A percentile compares a stretch with the other conserved stretches of the same genome.
Evolutionary conservation across 208 protist genomes (phyloP).

Genomic region (Dictyostelium gargantuum): DNA sequence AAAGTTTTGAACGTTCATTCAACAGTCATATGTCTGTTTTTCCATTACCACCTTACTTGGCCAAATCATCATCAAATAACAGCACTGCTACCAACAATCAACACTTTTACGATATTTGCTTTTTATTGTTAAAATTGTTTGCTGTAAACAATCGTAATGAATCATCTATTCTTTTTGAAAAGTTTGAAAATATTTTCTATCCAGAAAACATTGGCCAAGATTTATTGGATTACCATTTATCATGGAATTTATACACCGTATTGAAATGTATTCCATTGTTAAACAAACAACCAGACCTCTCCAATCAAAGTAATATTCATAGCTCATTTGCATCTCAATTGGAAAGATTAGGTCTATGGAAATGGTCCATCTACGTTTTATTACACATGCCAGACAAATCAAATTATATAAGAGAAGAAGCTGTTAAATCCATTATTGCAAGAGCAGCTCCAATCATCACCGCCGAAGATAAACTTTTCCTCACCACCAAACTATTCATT

Average conservation of each 20-base stretch:
- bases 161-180: not conserved
- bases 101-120: slow-evolving; percentile 23
- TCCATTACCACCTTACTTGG: slow-evolving; percentile 11
- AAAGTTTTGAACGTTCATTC: not conserved
- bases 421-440: slow-evolving; percentile 19
- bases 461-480: not conserved
- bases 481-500: not conserved
- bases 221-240: slow-evolving; percentile 21
- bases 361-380: slow-evolving; percentile 61
- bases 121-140: slow-evolving; percentile 40
- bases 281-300: not conserved
- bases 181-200: not conserved
- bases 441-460: not conserved
- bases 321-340: slow-evolving; percentile 53
- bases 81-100: not conserved
- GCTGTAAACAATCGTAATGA: not conserved
- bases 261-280: slow-evolving; percentile 3
- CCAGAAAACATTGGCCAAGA: slow-evolving; percentile 8
- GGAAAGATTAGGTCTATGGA: slow-evolving; percentile 47
- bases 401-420: slow-evolving; percentile 28
- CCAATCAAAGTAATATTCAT: not conserved
- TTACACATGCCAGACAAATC: not conserved
- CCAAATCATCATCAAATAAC: not conserved
- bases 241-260: slow-evolving; percentile 17
- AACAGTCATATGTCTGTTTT: not conserved